These are phyloP conservation scores for Didymellaceae sp. DNA, from an alignment of 2,329 filamentous ascomycete genomes.

Conservation along the genomic window DNA sequence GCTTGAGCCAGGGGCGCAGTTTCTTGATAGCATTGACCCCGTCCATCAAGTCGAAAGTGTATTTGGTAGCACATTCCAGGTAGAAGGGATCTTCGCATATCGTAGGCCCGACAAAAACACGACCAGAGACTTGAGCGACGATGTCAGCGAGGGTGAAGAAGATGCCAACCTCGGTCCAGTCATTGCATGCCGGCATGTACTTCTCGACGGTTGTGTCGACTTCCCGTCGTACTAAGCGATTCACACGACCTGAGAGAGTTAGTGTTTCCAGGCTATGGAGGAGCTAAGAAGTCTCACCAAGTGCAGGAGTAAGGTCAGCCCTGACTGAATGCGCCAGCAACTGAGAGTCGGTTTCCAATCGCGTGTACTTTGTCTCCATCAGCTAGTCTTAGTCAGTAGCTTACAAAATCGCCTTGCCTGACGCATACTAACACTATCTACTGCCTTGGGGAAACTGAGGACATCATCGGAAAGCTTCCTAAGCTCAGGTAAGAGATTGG, in stretches of 20 bases:
- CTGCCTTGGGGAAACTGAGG: slow-evolving; percentile 39
- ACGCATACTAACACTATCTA: slow-evolving; percentile 32
- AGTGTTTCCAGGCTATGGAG: slow-evolving; percentile 5
- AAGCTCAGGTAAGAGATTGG: slow-evolving; percentile 41
- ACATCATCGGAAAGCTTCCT: slow-evolving; percentile 42
- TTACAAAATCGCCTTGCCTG: neutral
- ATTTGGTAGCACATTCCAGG: slow-evolving; percentile 37
- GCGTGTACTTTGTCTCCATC: slow-evolving; percentile 44
- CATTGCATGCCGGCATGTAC: slow-evolving; percentile 36
- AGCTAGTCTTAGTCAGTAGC: slow-evolving; percentile 18
- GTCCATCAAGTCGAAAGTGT: slow-evolving; percentile 41
- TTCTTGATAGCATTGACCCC: slow-evolving; percentile 38
- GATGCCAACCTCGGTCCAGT: slow-evolving; percentile 43
- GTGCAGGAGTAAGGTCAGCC: slow-evolving; percentile 43
- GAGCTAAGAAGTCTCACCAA: slow-evolving; percentile 29
- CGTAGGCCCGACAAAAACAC: slow-evolving; percentile 43
- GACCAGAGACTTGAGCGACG: slow-evolving; percentile 44
- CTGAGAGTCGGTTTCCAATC: slow-evolving; percentile 25
- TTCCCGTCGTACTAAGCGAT: slow-evolving; percentile 36
- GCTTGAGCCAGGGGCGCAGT: slow-evolving; percentile 33
- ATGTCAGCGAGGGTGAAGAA: slow-evolving; percentile 38
- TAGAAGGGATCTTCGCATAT: slow-evolving; percentile 39
- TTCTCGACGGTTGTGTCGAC: slow-evolving; percentile 37
- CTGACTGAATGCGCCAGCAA: slow-evolving; percentile 34
- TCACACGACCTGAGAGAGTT: slow-evolving; percentile 36